Conservation (phyloP, 352 stramenopile species). For the Globisporangium carolinianum region DNA sequence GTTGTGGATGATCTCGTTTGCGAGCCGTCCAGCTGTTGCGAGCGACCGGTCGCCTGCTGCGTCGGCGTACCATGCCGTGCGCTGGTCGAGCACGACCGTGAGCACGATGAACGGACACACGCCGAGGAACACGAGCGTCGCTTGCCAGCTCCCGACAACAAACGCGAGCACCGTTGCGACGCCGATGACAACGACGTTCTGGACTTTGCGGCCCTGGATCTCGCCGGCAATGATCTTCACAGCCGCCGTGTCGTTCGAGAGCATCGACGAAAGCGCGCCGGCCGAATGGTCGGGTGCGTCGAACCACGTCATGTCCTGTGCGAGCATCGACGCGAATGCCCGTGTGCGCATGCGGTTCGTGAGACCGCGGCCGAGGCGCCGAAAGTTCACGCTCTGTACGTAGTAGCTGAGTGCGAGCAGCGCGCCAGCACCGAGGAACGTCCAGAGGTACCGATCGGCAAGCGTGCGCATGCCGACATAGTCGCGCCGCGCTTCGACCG, state of each 20-base stretch:
- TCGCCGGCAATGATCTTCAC: constrained; percentile 75
- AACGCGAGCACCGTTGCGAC: constrained; percentile 39
- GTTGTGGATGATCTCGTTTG: constrained; percentile 26
- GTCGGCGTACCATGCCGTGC: constrained; percentile 36
- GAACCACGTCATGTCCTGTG: background rate
- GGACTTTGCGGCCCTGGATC: constrained; percentile 41
- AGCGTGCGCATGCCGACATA: background rate
- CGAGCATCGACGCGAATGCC: constrained; percentile 56
- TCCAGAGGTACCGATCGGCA: constrained; percentile 20
- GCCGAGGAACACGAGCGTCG: constrained; percentile 38
- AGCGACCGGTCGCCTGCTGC: constrained; percentile 25
- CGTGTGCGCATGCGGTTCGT: constrained; percentile 27
- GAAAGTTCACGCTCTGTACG: constrained; percentile 12
- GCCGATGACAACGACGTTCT: constrained; percentile 42
- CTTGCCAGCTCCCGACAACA: constrained; percentile 47
- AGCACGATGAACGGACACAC: constrained; percentile 19
- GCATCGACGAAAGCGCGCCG: background rate
- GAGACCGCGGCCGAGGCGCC: constrained; percentile 6
- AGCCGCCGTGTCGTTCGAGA: background rate
- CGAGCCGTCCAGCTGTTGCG: background rate
- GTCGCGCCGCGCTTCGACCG: constrained; percentile 14
- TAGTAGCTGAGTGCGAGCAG: constrained; percentile 20
- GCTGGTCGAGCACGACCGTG: constrained; percentile 28
- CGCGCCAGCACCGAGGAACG: constrained; percentile 30
- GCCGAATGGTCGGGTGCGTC: background rate